Evolutionary conservation across 2,329 filamentous ascomycete species (phyloP).

Genomic region (Xylaria sp.): DNA sequence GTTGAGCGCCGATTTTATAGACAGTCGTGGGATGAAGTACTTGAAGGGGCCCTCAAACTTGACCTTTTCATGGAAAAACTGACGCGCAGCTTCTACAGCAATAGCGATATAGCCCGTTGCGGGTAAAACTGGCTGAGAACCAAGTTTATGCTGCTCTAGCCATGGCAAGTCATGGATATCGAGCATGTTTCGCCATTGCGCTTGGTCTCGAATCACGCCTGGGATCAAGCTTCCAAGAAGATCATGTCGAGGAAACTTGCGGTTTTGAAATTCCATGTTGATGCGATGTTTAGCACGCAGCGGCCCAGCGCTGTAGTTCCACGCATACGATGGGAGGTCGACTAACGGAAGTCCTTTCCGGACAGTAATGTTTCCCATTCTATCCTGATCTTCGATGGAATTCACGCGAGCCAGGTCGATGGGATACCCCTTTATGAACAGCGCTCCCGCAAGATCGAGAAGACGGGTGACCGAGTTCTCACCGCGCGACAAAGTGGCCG

Average conservation of each 20-base stretch:
- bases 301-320: slow-evolving; percentile 24
- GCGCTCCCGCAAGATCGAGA: slow-evolving; percentile 30
- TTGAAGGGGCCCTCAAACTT: slow-evolving; percentile 33
- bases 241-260: slow-evolving; percentile 35
- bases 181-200: slow-evolving; percentile 38
- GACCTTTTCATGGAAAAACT: slow-evolving; percentile 31
- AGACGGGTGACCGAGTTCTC: slow-evolving; percentile 30
- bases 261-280: slow-evolving; percentile 24
- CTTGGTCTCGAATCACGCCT: slow-evolving; percentile 23
- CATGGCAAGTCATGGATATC: slow-evolving; percentile 33
- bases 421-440: slow-evolving; percentile 27
- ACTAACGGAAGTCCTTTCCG: slow-evolving; percentile 16
- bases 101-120: slow-evolving; percentile 36
- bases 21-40: slow-evolving; percentile 33
- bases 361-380: slow-evolving; percentile 14
- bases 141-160: slow-evolving; percentile 32
- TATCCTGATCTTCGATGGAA: slow-evolving; percentile 27
- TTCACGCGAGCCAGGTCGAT: slow-evolving; percentile 33
- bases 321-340: slow-evolving; percentile 30
- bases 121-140: slow-evolving; percentile 30
- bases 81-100: slow-evolving; percentile 33
- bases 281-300: slow-evolving; percentile 25
- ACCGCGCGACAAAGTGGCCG: slow-evolving; percentile 22
- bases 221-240: slow-evolving; percentile 31
- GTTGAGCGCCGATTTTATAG: slow-evolving; percentile 32